Evolutionary conservation across 345 rosid genomes (phyloP).

Genomic region (Iberis pinnata): DNA sequence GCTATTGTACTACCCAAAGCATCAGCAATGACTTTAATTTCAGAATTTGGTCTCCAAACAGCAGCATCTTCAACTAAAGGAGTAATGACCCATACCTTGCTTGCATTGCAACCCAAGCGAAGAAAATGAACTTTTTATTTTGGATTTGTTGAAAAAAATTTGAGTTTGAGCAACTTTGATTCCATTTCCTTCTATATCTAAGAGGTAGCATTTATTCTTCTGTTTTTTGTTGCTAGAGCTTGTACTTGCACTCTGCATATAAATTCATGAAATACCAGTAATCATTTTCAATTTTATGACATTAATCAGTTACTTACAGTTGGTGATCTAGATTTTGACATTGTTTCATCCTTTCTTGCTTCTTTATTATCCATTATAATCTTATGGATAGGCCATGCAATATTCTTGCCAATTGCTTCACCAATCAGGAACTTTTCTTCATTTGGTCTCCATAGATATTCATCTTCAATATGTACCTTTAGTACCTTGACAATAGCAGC

Average conservation of each 20-base stretch:
- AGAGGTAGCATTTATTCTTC: background rate
- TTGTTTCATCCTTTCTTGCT: background rate
- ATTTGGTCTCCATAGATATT: background rate
- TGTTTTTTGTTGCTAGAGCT: background rate
- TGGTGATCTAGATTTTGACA: background rate
- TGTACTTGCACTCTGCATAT: background rate
- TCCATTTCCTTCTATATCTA: background rate
- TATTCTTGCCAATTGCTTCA: background rate
- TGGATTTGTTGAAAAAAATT: constrained; percentile 1
- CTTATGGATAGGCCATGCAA: background rate
- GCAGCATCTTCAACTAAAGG: background rate
- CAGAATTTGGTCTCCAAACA: background rate
- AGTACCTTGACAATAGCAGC: background rate
- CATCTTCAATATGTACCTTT: background rate
- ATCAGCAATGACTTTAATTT: background rate
- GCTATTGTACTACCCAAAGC: background rate
- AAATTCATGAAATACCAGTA: background rate
- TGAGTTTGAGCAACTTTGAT: background rate
- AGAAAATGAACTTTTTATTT: background rate
- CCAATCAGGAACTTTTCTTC: background rate
- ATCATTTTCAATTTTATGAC: no score
- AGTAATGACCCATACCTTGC: background rate
- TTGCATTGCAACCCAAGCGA: background rate
- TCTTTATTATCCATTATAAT: background rate
- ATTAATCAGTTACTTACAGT: background rate